phyloP scores from a whole-genome alignment of 2,329 filamentous ascomycete species.

The Penicillium sp. region DNA sequence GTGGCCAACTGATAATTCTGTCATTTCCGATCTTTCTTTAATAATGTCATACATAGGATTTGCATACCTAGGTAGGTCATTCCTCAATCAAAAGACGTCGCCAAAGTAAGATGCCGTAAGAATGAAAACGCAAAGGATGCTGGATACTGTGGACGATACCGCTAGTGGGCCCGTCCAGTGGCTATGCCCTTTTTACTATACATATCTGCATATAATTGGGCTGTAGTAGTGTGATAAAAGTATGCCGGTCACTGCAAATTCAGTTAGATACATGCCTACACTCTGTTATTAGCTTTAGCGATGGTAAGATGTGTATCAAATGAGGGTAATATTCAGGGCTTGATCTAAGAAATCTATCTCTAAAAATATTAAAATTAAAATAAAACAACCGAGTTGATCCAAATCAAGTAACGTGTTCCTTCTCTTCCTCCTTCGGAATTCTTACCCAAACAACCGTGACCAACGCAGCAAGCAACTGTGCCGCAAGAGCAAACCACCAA shows the following conservation, averaged over 20 bases:
- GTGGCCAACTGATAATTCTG: background rate
- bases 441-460: constrained; percentile 35
- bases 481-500: constrained; percentile 36
- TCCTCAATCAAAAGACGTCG: too few relatives aligned
- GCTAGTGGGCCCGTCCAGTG: background rate
- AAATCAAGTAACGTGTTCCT: constrained; percentile 25
- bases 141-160: background rate
- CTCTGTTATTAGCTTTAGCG: background rate
- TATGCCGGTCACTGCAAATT: background rate
- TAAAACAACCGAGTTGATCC: background rate
- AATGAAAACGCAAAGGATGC: background rate
- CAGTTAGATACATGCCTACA: background rate
- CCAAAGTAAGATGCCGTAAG: background rate
- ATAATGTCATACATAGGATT: background rate
- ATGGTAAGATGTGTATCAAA: background rate
- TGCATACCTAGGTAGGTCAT: background rate
- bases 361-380: background rate
- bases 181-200: too few relatives aligned
- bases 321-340: background rate
- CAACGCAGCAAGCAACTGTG: constrained; percentile 29
- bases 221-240: background rate
- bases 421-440: constrained; percentile 37
- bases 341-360: background rate
- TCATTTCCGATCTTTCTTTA: background rate
- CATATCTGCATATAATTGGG: background rate